phyloP scores from a whole-genome alignment of 495 filamentous ascomycete genomes.

The Hamigera avellanea region DNA sequence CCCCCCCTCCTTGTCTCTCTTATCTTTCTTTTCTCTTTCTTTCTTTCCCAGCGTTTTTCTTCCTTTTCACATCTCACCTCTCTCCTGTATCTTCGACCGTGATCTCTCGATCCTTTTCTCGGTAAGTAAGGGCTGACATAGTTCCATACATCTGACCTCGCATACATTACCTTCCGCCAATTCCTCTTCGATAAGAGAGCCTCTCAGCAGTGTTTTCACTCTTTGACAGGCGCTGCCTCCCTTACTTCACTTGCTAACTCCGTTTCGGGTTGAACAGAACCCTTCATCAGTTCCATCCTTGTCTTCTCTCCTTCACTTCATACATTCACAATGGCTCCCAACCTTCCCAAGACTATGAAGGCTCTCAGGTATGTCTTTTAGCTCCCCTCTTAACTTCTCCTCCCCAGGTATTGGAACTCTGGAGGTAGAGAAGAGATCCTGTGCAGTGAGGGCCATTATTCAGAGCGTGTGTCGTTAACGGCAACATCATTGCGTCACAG shows the following conservation, averaged over 20 bases:
- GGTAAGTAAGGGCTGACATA: too few relatives aligned
- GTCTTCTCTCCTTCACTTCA: neutral
- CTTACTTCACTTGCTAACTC: neutral
- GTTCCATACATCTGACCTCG: too few relatives aligned
- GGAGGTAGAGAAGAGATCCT: neutral
- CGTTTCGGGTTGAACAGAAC: neutral
- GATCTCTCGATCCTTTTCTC: too few relatives aligned
- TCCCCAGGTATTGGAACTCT: too few relatives aligned
- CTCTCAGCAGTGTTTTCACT: neutral
- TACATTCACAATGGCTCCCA: slow-evolving; percentile 13
- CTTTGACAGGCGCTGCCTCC: too few relatives aligned
- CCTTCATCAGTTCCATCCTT: neutral
- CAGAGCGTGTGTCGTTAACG: neutral
- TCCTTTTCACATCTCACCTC: too few relatives aligned
- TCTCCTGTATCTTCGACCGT: neutral
- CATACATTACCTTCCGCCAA: too few relatives aligned
- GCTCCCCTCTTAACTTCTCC: neutral
- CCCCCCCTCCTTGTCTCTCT: neutral
- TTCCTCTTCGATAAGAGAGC: too few relatives aligned
- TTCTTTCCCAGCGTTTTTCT: neutral
- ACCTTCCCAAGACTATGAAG: slow-evolving; percentile 46
- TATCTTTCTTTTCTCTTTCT: slow-evolving; percentile 5
- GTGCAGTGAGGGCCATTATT: neutral
- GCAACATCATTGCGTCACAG: slow-evolving; percentile 17
- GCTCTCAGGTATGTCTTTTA: slow-evolving; percentile 39